These are phyloP conservation scores for Aspergillus hortae DNA, from an alignment of 2,329 filamentous ascomycete genomes.

Conservation along the genomic window DNA sequence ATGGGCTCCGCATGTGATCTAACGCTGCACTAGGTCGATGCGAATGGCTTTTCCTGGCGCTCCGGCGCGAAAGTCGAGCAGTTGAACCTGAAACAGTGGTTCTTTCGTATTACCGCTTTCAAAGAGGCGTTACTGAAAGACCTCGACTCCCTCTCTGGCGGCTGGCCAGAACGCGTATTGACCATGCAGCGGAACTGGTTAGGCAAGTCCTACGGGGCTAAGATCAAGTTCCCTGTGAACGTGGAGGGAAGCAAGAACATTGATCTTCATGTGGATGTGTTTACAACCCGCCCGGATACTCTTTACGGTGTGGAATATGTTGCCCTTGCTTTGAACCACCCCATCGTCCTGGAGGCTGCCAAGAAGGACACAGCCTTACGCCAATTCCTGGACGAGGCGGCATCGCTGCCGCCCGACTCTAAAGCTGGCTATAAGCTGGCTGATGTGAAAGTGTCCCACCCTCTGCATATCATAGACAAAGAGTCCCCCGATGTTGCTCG, in stretches of 20 bases:
- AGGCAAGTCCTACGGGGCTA: constrained; percentile 70
- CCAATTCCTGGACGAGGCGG: constrained; percentile 60
- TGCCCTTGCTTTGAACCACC: constrained; percentile 71
- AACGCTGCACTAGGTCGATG: constrained; percentile 57
- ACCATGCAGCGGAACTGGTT: constrained; percentile 87
- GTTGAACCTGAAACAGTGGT: constrained; percentile 80
- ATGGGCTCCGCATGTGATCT: background rate
- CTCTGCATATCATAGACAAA: constrained; percentile 56
- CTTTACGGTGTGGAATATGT: constrained; percentile 84
- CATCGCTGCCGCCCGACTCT: constrained; percentile 53
- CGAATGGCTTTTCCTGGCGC: constrained; percentile 79
- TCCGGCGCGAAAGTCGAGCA: constrained; percentile 83
- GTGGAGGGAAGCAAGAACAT: constrained; percentile 25
- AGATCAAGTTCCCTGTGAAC: constrained; percentile 65
- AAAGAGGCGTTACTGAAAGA: constrained; percentile 69
- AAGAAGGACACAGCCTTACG: constrained; percentile 59
- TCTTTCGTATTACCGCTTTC: constrained; percentile 77
- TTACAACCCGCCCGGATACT: constrained; percentile 81
- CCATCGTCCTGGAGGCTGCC: constrained; percentile 62
- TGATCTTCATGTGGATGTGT: constrained; percentile 61
- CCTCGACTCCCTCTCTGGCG: constrained; percentile 61
- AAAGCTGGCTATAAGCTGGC: constrained; percentile 66
- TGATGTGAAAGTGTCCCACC: constrained; percentile 61
- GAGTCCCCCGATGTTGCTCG: constrained; percentile 37
- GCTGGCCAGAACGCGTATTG: constrained; percentile 80